Percentiles rank a stretch among this genome's conserved stretches.
phyloP scores from a whole-genome alignment of 1,284 basidiomycete genomes.

The Cryptococcus wingfieldii region DNA sequence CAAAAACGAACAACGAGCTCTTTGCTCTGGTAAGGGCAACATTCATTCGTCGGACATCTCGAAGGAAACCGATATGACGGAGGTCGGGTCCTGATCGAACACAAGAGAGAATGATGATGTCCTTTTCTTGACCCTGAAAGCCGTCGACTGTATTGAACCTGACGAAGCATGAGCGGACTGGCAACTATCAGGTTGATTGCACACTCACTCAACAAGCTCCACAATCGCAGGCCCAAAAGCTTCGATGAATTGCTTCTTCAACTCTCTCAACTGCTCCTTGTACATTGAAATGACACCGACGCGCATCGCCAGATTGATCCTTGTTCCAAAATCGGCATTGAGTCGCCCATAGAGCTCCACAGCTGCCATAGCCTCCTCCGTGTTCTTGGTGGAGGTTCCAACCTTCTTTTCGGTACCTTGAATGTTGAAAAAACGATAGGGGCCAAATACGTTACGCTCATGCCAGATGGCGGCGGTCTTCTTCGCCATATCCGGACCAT shows the following conservation, averaged over 20 bases:
- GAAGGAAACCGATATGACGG: conserved; percentile 78
- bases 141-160: conserved; percentile 95
- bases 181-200: neutral
- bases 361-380: conserved; percentile 70
- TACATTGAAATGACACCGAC: conserved; percentile 96
- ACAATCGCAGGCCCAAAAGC: conserved; percentile 71
- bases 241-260: conserved; percentile 66
- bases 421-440: conserved; percentile 87
- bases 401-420: conserved; percentile 48
- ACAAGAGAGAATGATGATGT: conserved; percentile 90
- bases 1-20: conserved; percentile 89
- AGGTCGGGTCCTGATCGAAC: conserved; percentile 83
- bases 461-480: conserved; percentile 91
- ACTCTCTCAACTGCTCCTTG: conserved; percentile 77
- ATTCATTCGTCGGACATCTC: conserved; percentile 85
- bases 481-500: conserved; percentile 82
- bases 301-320: conserved; percentile 65
- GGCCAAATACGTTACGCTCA: conserved; percentile 67
- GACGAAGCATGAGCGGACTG: neutral
- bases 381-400: conserved; percentile 75
- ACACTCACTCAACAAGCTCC: conserved; percentile 62
- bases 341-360: conserved; percentile 75
- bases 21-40: conserved; percentile 94
- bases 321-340: conserved; percentile 58
- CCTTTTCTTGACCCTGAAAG: conserved; percentile 97